These are phyloP conservation scores for Begonia fuchsioides DNA, from an alignment of 306 rosid genomes.

Conservation along the genomic window DNA sequence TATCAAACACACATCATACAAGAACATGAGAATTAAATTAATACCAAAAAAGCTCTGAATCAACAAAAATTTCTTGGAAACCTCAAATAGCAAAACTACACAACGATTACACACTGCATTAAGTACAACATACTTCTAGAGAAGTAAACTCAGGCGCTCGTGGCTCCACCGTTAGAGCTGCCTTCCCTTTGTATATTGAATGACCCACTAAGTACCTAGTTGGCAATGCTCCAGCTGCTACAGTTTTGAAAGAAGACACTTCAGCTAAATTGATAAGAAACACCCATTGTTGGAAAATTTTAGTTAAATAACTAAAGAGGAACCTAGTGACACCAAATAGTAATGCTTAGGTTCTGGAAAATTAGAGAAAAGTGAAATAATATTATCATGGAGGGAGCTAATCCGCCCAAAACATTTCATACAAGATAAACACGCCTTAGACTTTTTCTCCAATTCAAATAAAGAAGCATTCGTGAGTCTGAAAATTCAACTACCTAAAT, in stretches of 20 bases:
- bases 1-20: constrained; percentile 12
- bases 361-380: too few relatives aligned
- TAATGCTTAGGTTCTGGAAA: too few relatives aligned
- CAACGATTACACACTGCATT: constrained; percentile 1
- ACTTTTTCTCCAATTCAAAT: background rate
- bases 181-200: constrained; percentile 94
- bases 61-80: constrained; percentile 3
- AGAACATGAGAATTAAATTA: background rate
- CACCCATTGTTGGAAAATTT: background rate
- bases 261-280: constrained; percentile 7
- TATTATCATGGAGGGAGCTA: too few relatives aligned
- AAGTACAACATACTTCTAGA: constrained; percentile 43
- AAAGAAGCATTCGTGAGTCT: background rate
- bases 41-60: background rate
- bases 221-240: constrained; percentile 37
- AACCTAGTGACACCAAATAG: background rate
- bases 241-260: constrained; percentile 14
- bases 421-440: too few relatives aligned
- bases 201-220: constrained; percentile 76
- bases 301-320: constrained; percentile 2
- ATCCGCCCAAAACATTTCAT: too few relatives aligned
- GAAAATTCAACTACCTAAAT: background rate
- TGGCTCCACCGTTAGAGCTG: constrained; percentile 78
- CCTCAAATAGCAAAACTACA: constrained; percentile 2
- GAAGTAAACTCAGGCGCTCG: constrained; percentile 63